phyloP scores from a whole-genome alignment of 352 stramenopile genomes.

The Phytophthora boehmeriae region DNA sequence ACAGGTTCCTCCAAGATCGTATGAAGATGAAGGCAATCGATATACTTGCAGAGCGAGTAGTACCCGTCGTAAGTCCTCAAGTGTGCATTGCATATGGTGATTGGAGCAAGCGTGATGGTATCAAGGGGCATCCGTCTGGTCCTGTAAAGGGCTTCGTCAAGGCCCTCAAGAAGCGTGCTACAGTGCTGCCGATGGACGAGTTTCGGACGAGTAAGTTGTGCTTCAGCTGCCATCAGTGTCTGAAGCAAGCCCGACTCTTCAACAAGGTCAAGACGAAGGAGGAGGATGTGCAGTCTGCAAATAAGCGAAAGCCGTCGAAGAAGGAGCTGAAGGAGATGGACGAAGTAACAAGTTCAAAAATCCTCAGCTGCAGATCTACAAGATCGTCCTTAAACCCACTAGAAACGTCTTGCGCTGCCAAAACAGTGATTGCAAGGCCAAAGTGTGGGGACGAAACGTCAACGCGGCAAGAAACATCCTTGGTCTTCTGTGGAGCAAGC shows the following conservation, averaged over 20 bases:
- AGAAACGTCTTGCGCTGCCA: no score
- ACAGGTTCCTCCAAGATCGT: constrained; percentile 1
- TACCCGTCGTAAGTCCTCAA: not conserved
- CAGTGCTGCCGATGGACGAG: constrained; percentile 16
- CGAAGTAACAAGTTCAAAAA: no score
- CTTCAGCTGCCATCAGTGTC: constrained; percentile 11
- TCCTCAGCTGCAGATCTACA: no score
- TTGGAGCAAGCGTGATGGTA: no score
- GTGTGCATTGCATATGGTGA: constrained; percentile 18
- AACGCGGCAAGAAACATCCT: not conserved
- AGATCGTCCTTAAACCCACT: no score
- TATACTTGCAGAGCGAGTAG: constrained; percentile 5
- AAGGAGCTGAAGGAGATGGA: no score
- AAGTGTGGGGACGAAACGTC: constrained; percentile 3
- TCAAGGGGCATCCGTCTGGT: no score
- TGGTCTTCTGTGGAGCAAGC: no score
- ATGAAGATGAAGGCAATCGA: constrained; percentile 9
- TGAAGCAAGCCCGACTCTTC: constrained; percentile 2
- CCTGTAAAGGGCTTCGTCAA: no score
- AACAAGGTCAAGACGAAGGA: not conserved
- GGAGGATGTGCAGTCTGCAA: no score
- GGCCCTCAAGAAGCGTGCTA: no score
- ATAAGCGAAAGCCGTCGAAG: no score
- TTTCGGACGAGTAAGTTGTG: constrained; percentile 19
- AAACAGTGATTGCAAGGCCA: constrained; percentile 17